These are phyloP conservation scores for Oehlia diaphana DNA, from an alignment of 192 early-diverging fungal species.

Conservation along the genomic window DNA sequence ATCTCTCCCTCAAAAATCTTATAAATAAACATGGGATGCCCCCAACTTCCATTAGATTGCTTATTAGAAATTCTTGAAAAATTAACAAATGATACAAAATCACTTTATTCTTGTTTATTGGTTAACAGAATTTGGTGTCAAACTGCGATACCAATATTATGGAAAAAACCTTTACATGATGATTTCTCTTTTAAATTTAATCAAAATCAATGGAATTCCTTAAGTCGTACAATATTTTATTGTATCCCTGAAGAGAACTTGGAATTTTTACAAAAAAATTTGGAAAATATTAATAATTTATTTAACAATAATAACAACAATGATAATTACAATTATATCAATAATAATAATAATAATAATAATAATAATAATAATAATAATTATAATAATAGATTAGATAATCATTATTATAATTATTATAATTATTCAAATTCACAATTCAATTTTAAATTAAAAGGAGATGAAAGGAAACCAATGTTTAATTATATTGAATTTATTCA, in stretches of 20 bases:
- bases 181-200: not conserved
- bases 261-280: not conserved
- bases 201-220: not conserved
- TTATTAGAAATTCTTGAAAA: not conserved
- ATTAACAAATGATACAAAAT: not conserved
- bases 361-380: too few species aligned
- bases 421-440: too few species aligned
- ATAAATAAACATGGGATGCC: not conserved
- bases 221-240: not conserved
- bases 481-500: not conserved
- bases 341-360: too few species aligned
- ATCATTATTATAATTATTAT: too few species aligned
- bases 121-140: constrained; percentile 7
- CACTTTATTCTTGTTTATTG: not conserved
- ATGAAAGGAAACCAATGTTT: not conserved
- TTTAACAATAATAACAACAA: too few species aligned
- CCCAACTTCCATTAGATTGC: not conserved
- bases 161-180: not conserved
- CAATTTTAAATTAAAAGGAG: too few species aligned
- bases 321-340: too few species aligned
- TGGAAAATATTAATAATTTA: too few species aligned
- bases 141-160: not conserved
- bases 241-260: not conserved
- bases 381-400: too few species aligned
- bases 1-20: too few species aligned